Evolutionary conservation across 1,284 basidiomycete genomes (phyloP).

Genomic region (Mycosarcoma mackinlayi): DNA sequence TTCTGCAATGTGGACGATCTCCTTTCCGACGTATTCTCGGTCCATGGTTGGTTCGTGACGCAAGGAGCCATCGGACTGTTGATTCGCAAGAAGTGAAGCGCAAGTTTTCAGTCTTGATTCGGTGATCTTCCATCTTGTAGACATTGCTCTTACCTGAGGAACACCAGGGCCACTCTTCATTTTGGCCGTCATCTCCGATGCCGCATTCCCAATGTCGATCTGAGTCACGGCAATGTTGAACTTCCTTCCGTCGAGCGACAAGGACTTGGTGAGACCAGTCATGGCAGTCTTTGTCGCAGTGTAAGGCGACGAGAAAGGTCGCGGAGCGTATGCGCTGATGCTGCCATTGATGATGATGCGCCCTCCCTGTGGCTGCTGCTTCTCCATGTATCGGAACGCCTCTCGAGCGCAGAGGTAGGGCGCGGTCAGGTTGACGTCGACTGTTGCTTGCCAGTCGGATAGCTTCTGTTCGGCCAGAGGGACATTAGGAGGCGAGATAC

Average conservation of each 20-base stretch:
- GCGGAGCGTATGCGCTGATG: conserved; percentile 51
- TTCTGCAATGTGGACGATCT: conserved; percentile 54
- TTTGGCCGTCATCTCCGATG: conserved; percentile 53
- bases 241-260: conserved; percentile 53
- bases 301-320: conserved; percentile 45
- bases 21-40: conserved; percentile 48
- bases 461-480: conserved; percentile 47
- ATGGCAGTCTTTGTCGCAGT: conserved; percentile 60
- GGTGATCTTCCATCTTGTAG: background rate
- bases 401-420: conserved; percentile 55
- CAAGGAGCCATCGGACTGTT: conserved; percentile 47
- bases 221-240: conserved; percentile 56
- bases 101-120: background rate
- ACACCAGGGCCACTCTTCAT: conserved; percentile 53
- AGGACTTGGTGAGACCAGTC: conserved; percentile 52
- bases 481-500: conserved; percentile 52
- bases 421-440: conserved; percentile 56
- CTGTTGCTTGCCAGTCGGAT: conserved; percentile 54
- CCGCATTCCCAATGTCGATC: conserved; percentile 59
- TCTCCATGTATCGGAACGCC: conserved; percentile 58
- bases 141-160: conserved; percentile 24
- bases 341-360: conserved; percentile 61
- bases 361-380: conserved; percentile 48
- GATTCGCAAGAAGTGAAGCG: background rate
- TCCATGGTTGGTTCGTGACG: conserved; percentile 54